Percentiles rank a stretch among this genome's conserved stretches.
phyloP scores from a whole-genome alignment of 2,329 filamentous ascomycete genomes.

The Paraphoma chrysanthemicola region DNA sequence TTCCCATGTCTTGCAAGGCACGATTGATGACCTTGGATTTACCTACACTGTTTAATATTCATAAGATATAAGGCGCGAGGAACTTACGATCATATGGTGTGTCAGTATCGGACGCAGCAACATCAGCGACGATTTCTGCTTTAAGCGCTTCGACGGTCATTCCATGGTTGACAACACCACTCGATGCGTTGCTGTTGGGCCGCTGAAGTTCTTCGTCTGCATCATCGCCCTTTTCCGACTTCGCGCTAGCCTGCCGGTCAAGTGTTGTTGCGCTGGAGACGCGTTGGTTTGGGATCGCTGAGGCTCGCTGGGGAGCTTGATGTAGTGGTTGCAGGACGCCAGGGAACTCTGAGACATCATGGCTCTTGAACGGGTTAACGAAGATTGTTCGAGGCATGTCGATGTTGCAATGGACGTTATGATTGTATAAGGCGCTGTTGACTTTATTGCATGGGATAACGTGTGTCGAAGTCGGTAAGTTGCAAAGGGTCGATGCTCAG shows the following conservation, averaged over 20 bases:
- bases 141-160: constrained; percentile 71
- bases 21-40: constrained; percentile 75
- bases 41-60: constrained; percentile 33
- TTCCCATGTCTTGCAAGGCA: constrained; percentile 85
- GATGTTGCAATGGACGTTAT: constrained; percentile 10
- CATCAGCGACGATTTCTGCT: constrained; percentile 69
- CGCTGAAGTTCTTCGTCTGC: constrained; percentile 25
- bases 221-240: constrained; percentile 37
- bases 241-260: constrained; percentile 27
- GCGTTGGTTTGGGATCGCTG: constrained; percentile 24
- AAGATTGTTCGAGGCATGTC: constrained; percentile 50
- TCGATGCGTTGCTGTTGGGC: constrained; percentile 33
- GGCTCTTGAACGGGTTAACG: constrained; percentile 58
- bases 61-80: not conserved
- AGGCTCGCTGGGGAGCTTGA: constrained; percentile 49
- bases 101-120: constrained; percentile 64
- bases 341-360: constrained; percentile 59
- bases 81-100: constrained; percentile 77
- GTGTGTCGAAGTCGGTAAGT: constrained; percentile 10
- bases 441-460: constrained; percentile 14
- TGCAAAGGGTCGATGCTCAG: constrained; percentile 3
- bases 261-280: constrained; percentile 18
- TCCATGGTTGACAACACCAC: constrained; percentile 44
- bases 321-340: constrained; percentile 59
- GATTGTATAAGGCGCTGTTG: not conserved